Conservation (phyloP, 495 filamentous ascomycete species). For the Echria macrotheca region DNA sequence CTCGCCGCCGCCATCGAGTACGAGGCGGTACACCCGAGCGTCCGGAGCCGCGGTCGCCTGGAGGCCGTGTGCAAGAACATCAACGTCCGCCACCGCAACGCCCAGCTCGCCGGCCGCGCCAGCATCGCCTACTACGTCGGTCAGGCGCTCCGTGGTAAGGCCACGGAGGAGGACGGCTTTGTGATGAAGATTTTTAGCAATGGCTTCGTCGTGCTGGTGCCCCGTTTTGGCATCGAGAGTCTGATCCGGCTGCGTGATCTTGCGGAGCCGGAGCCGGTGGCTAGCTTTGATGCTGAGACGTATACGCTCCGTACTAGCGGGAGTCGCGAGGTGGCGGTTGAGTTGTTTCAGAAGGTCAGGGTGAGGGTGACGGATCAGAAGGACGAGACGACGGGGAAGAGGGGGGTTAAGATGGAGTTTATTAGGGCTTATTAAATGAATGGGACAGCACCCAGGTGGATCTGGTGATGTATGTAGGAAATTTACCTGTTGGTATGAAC, state of each 20-base stretch:
- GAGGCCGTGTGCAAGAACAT: constrained; percentile 96
- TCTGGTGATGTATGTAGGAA: too few relatives aligned
- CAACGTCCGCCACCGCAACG: constrained; percentile 94
- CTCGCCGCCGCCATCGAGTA: constrained; percentile 92
- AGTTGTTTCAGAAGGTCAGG: constrained; percentile 82
- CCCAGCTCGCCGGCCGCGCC: constrained; percentile 87
- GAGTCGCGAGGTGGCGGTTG: constrained; percentile 54
- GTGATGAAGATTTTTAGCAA: constrained; percentile 97
- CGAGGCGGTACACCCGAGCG: constrained; percentile 70
- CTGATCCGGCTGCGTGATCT: constrained; percentile 82
- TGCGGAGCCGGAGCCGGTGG: constrained; percentile 66
- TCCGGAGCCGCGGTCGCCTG: constrained; percentile 71
- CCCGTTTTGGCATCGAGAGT: constrained; percentile 89
- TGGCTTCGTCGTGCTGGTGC: constrained; percentile 92
- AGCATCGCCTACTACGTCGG: constrained; percentile 96
- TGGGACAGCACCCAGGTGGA: too few relatives aligned
- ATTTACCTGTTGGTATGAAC: too few relatives aligned
- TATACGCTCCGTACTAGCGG: constrained; percentile 61
- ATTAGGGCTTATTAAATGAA: constrained; percentile 29
- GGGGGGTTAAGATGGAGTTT: constrained; percentile 71
- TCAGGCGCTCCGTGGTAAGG: constrained; percentile 82
- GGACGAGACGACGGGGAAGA: constrained; percentile 91
- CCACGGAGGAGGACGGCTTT: constrained; percentile 82
- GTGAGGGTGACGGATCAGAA: constrained; percentile 87
- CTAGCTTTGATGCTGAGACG: constrained; percentile 74